Conservation (phyloP, 1,139 yeast genomes). For the Zygosaccharomyces sapae region DNA sequence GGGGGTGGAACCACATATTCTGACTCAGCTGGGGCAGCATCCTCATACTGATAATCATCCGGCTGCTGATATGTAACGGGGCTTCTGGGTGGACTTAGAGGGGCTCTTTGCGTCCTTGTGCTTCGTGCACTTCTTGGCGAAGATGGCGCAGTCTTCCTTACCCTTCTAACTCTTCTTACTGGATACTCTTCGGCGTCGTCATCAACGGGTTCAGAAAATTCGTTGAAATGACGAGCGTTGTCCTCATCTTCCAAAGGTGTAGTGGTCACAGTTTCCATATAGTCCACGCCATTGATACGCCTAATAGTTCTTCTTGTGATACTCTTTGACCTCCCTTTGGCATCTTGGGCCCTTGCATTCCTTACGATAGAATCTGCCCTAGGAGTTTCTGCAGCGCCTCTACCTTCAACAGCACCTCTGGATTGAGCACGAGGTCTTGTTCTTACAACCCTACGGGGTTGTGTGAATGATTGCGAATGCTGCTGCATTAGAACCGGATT, state of each 20-base stretch:
- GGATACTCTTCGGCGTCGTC: slow-evolving; percentile 6
- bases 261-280: slow-evolving; percentile 35
- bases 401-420: neutral
- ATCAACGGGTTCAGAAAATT: slow-evolving; percentile 26
- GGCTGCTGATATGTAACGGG: neutral
- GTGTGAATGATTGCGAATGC: slow-evolving; percentile 5
- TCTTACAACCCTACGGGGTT: slow-evolving; percentile 7
- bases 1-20: neutral
- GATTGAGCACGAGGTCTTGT: neutral
- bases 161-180: slow-evolving; percentile 1
- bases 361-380: slow-evolving; percentile 33
- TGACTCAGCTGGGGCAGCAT: neutral
- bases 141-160: neutral
- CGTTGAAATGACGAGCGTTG: slow-evolving; percentile 30
- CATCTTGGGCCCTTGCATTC: slow-evolving; percentile 33
- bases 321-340: slow-evolving; percentile 31
- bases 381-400: slow-evolving; percentile 9
- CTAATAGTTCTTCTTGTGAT: slow-evolving; percentile 33
- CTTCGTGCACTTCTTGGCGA: neutral
- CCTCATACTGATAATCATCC: neutral
- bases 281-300: slow-evolving; percentile 33
- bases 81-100: neutral
- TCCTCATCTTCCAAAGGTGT: slow-evolving; percentile 22
- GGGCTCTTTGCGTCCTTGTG: neutral
- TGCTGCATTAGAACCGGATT: slow-evolving; percentile 10